A percentile compares a stretch with the other conserved stretches of the same genome.
Evolutionary conservation across 768 basidiomycete genomes (phyloP).

Genomic region (Gautieria morchelliformis): DNA sequence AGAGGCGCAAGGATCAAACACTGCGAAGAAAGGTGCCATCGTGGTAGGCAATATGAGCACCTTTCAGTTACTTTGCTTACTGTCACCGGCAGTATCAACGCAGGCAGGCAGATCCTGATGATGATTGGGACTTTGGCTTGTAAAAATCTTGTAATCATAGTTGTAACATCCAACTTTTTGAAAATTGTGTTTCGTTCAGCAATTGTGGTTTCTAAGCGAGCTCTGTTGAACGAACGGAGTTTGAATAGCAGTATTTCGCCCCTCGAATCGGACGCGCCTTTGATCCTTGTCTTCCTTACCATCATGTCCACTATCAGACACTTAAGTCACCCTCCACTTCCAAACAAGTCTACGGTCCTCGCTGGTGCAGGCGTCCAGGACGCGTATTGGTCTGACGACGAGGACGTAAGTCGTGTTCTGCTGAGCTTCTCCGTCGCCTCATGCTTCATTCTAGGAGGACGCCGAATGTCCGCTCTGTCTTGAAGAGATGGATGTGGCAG

Average conservation of each 20-base stretch:
- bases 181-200: too few relatives aligned
- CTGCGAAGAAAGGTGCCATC: slow-evolving; percentile 31
- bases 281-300: neutral
- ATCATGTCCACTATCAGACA: slow-evolving; percentile 4
- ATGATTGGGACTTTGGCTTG: slow-evolving; percentile 9
- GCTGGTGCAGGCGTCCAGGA: slow-evolving; percentile 74
- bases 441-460: slow-evolving; percentile 60
- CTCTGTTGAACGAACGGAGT: slow-evolving; percentile 1
- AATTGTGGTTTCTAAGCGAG: neutral
- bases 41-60: slow-evolving; percentile 23
- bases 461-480: slow-evolving; percentile 97
- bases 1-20: slow-evolving; percentile 34
- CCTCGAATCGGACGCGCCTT: neutral
- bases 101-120: slow-evolving; percentile 25
- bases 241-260: neutral
- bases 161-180: neutral
- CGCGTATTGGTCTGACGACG: slow-evolving; percentile 96
- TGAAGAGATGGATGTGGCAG: slow-evolving; percentile 97
- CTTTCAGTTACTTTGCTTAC: neutral
- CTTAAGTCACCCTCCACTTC: neutral
- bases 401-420: slow-evolving; percentile 44
- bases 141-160: neutral
- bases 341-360: slow-evolving; percentile 10
- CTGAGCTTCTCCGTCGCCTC: neutral
- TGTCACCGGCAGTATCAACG: slow-evolving; percentile 20